Base-by-base conservation (phyloP, 163 green algal species). In the Trebouxia gelatinosa region DNA sequence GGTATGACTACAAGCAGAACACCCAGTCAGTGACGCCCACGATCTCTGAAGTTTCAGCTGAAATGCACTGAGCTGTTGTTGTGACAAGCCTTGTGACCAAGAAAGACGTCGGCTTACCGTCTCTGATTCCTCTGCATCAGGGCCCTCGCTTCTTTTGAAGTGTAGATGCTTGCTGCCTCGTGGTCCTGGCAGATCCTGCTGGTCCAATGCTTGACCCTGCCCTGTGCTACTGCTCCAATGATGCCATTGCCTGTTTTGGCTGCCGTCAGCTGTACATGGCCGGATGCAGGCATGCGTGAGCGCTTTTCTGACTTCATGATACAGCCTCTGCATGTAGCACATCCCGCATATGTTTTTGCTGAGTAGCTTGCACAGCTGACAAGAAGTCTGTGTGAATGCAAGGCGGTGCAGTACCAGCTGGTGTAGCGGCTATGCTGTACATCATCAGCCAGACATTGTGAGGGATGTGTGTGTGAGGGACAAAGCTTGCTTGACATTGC, bases 271-370 rank as follows among this genome's bases (percentile, higher is more conserved):
- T 39, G 6, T 64, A 11, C 31, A 50, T 6, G 32, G 31, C 28
- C 50, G 72, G 3, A 87, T 38, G 40, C 80, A 87, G 46, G 87
- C 61, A 0, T 65, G 70, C 5, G 51, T 75, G 68, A 88, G 43
- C 21, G 81, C 81, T 9, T 75, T 68, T 13, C 78, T 72, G 28
- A 85, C 79, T 39, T 85, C 81, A 19, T 35, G 32, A 57, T 88
- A 87, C 57, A 91, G 81, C 5, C 78, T 76, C 28, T 79, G 59
- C 75, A 90, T 77, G 28, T 31, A 3, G 17, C 48, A 9, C 26
- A 78, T 28, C 28, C 26, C 65, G 46, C 48, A 11, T 46, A 13
- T 32, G 9, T 23, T 51, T 74, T 48, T 46, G 32, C 28, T 26
- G 16, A n/a, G 48, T n/a, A 6, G 48, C 28, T 43, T 29, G 29